phyloP scores from a whole-genome alignment of 176 grass and related monocot species.

The barley (Hordeum vulgare) region MorexV3_pseudomolecules_assembly NC_058520.1:553159898-553160397 shows the following conservation, averaged over 20 bases:
- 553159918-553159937: slow-evolving; percentile 10
- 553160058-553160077: slow-evolving; percentile 11
- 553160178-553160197: neutral
- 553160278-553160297: slow-evolving; percentile 88
- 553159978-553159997: slow-evolving; percentile 92
- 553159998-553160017: slow-evolving; percentile 94
- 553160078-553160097: neutral
- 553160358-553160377: slow-evolving; percentile 80
- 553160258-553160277: slow-evolving; percentile 39
- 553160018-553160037: slow-evolving; percentile 87
- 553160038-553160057: slow-evolving; percentile 81
- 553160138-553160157: neutral
- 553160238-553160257: neutral
- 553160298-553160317: slow-evolving; percentile 81
- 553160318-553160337: slow-evolving; percentile 98
- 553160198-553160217: neutral
- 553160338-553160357: slow-evolving; percentile 92
- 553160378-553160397: slow-evolving; percentile 98
- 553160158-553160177: neutral
- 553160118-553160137: neutral
- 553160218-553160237: neutral
- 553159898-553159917: neutral
- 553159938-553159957: slow-evolving; percentile 92
- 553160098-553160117: neutral
- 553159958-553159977: slow-evolving; percentile 86